Evolutionary conservation across 2,329 filamentous ascomycete genomes (phyloP), one percentile per base, ranked within the genome.

Genomic region (Cordyceps cateniannulata): DNA sequence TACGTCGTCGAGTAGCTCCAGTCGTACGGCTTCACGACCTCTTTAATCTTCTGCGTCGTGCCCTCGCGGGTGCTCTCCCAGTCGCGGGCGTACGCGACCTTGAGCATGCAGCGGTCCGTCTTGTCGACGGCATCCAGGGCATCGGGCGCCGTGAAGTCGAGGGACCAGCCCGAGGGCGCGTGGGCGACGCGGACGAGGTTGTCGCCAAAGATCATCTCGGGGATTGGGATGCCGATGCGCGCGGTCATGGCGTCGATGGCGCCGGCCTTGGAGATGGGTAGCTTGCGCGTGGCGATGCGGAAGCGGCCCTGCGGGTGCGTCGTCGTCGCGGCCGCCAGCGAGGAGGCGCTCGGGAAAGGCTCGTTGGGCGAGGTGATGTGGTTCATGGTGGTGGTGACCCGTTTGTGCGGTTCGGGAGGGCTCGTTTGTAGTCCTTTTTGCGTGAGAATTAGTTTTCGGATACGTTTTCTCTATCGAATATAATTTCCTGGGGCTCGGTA

Each of bases 201-300:
- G 79, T 99, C 93, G 63, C 95, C 95, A 71, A 99, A 99, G 66
- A 99, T 99, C 95, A 99, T 99, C 78, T 99, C 95, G 9, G 95
- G 95, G 45, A 93, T 85, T 20, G 93, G 86, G 70, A 99, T 97
- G 32, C 87, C 87, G 59, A 99, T 82, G 64, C 84, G 85, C 61
- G 81, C 80, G 45, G 87, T 87, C 85, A 99, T 90, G 42, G 84
- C 85, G 70, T 96, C 92, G 70, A 99, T 98, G 55, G 92, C 90
- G 6, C 84, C 89, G 50, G 93, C 86, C 75, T 96, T 97, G 67
- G 96, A 89, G 73, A 99, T 99, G 64, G 95, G 95, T 55, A 95
- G 86, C 79, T 97, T 97, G 71, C 91, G 89, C 59, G 90, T 90
- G 29, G 84, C 84, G 73, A 98, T 87, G 68, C 79, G 83, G 79